A percentile compares a stretch with the other conserved stretches of the same genome.
Conservation (phyloP, 2,329 filamentous ascomycete genomes). For the Diaporthe humulicola region DNA sequence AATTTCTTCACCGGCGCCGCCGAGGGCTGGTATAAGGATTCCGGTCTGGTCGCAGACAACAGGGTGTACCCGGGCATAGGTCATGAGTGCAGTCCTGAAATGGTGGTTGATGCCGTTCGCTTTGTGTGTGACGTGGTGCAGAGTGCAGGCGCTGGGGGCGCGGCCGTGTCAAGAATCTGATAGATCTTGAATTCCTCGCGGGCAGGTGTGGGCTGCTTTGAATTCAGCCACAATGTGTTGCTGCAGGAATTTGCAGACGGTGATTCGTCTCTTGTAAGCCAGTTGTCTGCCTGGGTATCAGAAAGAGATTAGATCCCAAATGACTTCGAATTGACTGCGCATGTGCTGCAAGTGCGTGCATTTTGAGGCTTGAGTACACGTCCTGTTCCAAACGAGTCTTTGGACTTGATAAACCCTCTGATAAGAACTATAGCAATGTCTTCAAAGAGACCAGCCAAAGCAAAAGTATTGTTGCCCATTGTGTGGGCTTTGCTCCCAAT, state of each 20-base stretch:
- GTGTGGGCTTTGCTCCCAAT: too few relatives aligned
- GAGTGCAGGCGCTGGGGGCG: slow-evolving; percentile 46
- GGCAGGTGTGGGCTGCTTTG: not conserved
- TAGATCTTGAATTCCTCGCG: not conserved
- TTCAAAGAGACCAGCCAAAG: not conserved
- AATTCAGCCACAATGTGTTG: not conserved
- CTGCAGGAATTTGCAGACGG: too few relatives aligned
- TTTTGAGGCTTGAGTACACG: not conserved
- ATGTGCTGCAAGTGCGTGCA: too few relatives aligned
- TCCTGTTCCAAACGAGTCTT: not conserved
- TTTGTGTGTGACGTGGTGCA: slow-evolving; percentile 70
- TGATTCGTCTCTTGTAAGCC: not conserved
- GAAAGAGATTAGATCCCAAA: not conserved
- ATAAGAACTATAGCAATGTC: not conserved
- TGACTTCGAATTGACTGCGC: not conserved
- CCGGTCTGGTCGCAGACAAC: slow-evolving; percentile 71
- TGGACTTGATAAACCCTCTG: not conserved
- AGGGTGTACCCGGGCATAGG: slow-evolving; percentile 77
- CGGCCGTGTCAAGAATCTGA: slow-evolving; percentile 36
- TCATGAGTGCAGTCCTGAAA: slow-evolving; percentile 76
- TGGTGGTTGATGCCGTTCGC: slow-evolving; percentile 75
- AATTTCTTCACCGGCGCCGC: slow-evolving; percentile 70
- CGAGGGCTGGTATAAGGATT: slow-evolving; percentile 66
- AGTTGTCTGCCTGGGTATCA: not conserved
- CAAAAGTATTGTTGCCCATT: too few relatives aligned